Conservation (phyloP, 2,329 filamentous ascomycete species). For the Didymella pinodella region DNA sequence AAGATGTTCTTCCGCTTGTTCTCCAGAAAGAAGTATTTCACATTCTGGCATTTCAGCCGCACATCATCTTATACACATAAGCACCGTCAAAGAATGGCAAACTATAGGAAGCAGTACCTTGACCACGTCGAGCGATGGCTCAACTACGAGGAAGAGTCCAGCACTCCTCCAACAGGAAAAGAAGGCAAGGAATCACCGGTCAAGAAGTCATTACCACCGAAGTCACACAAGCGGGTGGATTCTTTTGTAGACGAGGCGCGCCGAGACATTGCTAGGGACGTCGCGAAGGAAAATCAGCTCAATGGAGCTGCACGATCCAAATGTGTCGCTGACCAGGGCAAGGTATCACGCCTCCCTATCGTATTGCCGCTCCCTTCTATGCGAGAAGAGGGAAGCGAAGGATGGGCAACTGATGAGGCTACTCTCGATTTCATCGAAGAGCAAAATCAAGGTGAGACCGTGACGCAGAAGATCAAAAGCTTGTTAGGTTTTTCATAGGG, state of each 20-base stretch:
- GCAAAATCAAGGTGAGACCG: neutral
- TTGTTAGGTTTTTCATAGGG: neutral
- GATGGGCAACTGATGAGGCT: neutral
- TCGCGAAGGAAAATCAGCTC: neutral
- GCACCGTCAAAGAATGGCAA: neutral
- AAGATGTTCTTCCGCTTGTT: neutral
- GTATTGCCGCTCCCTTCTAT: neutral
- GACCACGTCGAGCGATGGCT: neutral
- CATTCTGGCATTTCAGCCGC: neutral
- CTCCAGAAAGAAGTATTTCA: neutral
- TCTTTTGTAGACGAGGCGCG: neutral
- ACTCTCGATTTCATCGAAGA: neutral
- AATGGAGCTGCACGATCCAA: neutral
- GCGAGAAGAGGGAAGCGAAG: neutral
- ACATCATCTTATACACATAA: neutral
- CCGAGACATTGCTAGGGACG: neutral
- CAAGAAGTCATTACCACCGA: neutral
- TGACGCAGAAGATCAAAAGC: neutral
- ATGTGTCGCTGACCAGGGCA: neutral
- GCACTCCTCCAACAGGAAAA: neutral
- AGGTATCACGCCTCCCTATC: neutral
- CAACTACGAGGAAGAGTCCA: neutral
- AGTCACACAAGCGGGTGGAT: neutral
- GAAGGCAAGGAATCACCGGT: neutral
- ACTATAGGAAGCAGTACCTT: neutral